These are phyloP conservation scores for Vigna hirtella DNA, from an alignment of 306 rosid genomes.

Conservation along the genomic window DNA sequence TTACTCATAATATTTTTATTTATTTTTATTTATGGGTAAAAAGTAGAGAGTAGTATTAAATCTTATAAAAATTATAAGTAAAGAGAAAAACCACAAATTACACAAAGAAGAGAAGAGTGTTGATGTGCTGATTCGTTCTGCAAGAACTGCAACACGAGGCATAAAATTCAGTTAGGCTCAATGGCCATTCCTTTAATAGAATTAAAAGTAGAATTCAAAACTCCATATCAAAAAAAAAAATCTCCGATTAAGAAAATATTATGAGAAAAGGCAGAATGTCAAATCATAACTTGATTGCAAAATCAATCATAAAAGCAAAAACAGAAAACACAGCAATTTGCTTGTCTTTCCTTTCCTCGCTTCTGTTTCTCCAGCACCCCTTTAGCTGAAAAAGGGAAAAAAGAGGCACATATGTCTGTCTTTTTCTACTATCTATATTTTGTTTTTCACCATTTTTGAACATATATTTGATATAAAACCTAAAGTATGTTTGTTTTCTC, in stretches of 20 bases:
- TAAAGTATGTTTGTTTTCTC: no score
- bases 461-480: constrained; percentile 10
- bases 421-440: constrained; percentile 37
- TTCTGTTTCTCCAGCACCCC: constrained; percentile 7
- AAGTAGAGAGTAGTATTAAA: no score
- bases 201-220: neutral
- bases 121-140: neutral
- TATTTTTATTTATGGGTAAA: no score
- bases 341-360: constrained; percentile 12
- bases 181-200: neutral
- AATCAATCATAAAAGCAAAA: neutral
- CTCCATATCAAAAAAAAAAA: neutral
- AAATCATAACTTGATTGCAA: neutral
- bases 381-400: neutral
- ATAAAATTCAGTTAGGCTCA: neutral
- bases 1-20: no score
- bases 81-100: neutral
- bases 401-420: neutral
- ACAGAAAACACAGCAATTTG: neutral
- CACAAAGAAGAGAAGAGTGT: neutral
- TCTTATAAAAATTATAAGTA: no score
- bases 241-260: neutral
- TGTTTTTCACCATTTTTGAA: neutral
- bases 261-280: constrained; percentile 4
- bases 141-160: neutral